Evolutionary conservation across 2,329 filamentous ascomycete genomes (phyloP).

Genomic region (Grosmannia clavigera): DNA sequence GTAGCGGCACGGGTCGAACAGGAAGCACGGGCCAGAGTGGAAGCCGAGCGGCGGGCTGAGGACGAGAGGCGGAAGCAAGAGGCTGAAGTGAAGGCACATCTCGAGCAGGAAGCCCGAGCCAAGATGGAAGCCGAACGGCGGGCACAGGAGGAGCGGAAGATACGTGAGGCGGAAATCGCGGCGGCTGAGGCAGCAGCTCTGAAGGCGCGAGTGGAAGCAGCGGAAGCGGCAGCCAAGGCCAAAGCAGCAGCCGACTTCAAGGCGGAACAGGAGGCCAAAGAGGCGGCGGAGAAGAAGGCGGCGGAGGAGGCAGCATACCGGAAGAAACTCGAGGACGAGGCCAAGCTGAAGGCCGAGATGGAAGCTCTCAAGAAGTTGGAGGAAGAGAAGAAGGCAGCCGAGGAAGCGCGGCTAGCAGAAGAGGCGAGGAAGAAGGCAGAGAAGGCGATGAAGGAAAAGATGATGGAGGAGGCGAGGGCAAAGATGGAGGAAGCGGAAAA

Average conservation of each 20-base stretch:
- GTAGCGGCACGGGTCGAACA: not conserved
- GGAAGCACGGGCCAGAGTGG: constrained; percentile 13
- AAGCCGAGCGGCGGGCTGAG: constrained; percentile 21
- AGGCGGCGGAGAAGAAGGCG: constrained; percentile 14
- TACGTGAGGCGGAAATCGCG: constrained; percentile 35
- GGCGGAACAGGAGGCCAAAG: constrained; percentile 24
- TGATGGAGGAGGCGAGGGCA: constrained; percentile 39
- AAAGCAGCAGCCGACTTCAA: constrained; percentile 26
- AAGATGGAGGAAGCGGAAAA: constrained; percentile 29
- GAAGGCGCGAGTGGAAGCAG: constrained; percentile 29
- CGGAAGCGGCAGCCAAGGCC: constrained; percentile 30
- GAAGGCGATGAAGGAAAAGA: constrained; percentile 27
- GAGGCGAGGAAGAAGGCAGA: constrained; percentile 24
- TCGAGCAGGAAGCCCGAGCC: constrained; percentile 22
- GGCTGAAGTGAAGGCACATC: constrained; percentile 21
- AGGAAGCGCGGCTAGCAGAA: constrained; percentile 17
- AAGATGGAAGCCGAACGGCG: constrained; percentile 26
- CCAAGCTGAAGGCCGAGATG: constrained; percentile 27
- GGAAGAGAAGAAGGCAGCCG: constrained; percentile 25
- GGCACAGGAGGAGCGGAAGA: constrained; percentile 28
- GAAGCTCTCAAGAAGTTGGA: constrained; percentile 31
- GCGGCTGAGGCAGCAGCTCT: constrained; percentile 19
- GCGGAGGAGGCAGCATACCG: constrained; percentile 25
- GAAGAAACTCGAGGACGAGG: constrained; percentile 35
- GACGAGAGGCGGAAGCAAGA: constrained; percentile 21